These are phyloP conservation scores for Gyrodon lividus DNA, from an alignment of 768 basidiomycete species.

Conservation along the genomic window DNA sequence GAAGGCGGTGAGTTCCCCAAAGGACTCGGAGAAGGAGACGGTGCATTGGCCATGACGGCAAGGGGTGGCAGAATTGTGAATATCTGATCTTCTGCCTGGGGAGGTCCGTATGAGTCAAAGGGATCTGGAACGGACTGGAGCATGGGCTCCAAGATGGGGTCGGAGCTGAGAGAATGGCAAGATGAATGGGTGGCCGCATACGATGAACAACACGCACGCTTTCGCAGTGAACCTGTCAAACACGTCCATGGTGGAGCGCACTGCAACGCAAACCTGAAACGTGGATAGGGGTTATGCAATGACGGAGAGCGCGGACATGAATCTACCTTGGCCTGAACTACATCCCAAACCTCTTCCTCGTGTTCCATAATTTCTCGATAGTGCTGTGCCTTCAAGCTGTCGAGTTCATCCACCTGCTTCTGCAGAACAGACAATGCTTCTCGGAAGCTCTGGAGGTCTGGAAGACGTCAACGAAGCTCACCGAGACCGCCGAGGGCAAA, in stretches of 20 bases:
- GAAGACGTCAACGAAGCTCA: slow-evolving; percentile 8
- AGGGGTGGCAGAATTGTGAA: slow-evolving; percentile 90
- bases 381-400: slow-evolving; percentile 79
- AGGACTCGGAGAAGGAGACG: slow-evolving; percentile 63
- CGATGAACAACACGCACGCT: slow-evolving; percentile 53
- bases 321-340: slow-evolving; percentile 77
- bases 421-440: slow-evolving; percentile 80
- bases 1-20: slow-evolving; percentile 42
- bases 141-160: slow-evolving; percentile 89
- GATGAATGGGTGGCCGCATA: slow-evolving; percentile 7
- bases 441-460: slow-evolving; percentile 87
- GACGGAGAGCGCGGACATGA: neutral
- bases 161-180: slow-evolving; percentile 50
- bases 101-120: slow-evolving; percentile 88
- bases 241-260: slow-evolving; percentile 89
- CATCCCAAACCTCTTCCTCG: slow-evolving; percentile 95
- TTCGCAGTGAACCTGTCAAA: slow-evolving; percentile 86
- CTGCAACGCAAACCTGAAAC: slow-evolving; percentile 68
- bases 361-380: slow-evolving; percentile 89
- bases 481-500: slow-evolving; percentile 12
- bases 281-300: slow-evolving; percentile 13
- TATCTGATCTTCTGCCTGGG: slow-evolving; percentile 85
- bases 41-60: slow-evolving; percentile 64
- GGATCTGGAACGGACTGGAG: slow-evolving; percentile 88
- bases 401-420: slow-evolving; percentile 87